These are phyloP conservation scores for Calonectria fujianensis DNA, from an alignment of 2,329 filamentous ascomycete genomes.

Conservation along the genomic window DNA sequence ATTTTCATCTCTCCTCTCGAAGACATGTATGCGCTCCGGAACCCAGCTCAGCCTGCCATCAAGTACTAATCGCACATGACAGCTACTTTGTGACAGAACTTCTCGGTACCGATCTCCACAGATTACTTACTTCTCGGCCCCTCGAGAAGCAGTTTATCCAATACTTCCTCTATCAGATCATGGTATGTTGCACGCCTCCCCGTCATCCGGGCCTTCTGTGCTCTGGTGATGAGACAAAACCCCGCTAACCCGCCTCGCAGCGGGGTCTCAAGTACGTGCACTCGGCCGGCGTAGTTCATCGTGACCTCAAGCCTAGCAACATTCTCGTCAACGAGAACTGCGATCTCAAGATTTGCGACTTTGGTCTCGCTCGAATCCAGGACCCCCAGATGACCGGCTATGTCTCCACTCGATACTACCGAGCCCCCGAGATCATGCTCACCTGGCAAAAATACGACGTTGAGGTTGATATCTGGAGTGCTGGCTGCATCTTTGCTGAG, in stretches of 20 bases:
- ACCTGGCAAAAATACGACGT: slow-evolving; percentile 99
- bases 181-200: slow-evolving; percentile 76
- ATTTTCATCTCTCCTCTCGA: slow-evolving; percentile 99
- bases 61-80: slow-evolving; percentile 47
- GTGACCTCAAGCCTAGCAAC: slow-evolving; percentile 98
- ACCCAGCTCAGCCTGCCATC: slow-evolving; percentile 43
- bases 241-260: slow-evolving; percentile 66
- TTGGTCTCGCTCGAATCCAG: slow-evolving; percentile 96
- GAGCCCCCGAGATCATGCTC: slow-evolving; percentile 99
- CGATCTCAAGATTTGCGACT: slow-evolving; percentile 99
- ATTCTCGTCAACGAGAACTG: slow-evolving; percentile 99
- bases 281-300: slow-evolving; percentile 97
- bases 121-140: slow-evolving; percentile 93
- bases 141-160: slow-evolving; percentile 99
- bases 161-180: slow-evolving; percentile 99
- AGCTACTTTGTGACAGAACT: slow-evolving; percentile 99
- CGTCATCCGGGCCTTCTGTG: not conserved
- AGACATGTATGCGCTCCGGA: slow-evolving; percentile 84
- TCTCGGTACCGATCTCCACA: slow-evolving; percentile 95
- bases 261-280: slow-evolving; percentile 99
- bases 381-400: slow-evolving; percentile 99
- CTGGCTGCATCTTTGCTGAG: slow-evolving; percentile 98
- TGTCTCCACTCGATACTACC: slow-evolving; percentile 98
- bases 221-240: not conserved
- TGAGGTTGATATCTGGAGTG: slow-evolving; percentile 99